A percentile compares a stretch with the other conserved stretches of the same genome.
These are phyloP conservation scores for Cephaloascus fragrans DNA, from an alignment of 805 yeast species.

Conservation along the genomic window DNA sequence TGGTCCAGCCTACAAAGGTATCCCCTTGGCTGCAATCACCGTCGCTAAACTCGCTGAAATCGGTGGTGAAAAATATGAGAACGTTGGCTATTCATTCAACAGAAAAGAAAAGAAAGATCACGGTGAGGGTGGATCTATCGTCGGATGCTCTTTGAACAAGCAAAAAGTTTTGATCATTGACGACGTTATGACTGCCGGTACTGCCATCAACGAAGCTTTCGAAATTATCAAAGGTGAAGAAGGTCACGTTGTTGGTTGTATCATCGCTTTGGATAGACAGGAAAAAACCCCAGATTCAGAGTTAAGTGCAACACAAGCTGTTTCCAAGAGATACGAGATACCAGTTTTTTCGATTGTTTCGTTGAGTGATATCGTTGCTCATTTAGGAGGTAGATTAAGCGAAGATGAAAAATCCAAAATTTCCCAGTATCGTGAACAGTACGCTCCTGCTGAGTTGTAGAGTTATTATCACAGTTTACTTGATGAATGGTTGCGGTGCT, in stretches of 20 bases:
- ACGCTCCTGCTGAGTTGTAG: constrained; percentile 25
- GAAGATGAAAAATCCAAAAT: constrained; percentile 49
- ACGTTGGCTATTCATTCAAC: constrained; percentile 85
- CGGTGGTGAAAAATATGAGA: constrained; percentile 67
- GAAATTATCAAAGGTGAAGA: constrained; percentile 58
- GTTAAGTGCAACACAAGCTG: constrained; percentile 74
- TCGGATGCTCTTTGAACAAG: constrained; percentile 67
- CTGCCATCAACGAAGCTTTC: constrained; percentile 93
- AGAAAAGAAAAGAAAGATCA: constrained; percentile 96
- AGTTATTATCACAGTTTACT: no score
- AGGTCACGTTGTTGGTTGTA: constrained; percentile 74
- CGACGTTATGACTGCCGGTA: constrained; percentile 98
- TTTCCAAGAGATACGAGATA: constrained; percentile 58
- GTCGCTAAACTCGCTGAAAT: constrained; percentile 88
- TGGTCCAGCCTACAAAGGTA: constrained; percentile 98
- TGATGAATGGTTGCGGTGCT: no score
- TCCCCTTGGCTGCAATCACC: constrained; percentile 88
- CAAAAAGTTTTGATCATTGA: constrained; percentile 81
- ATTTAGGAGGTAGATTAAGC: constrained; percentile 46
- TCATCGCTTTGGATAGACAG: constrained; percentile 92
- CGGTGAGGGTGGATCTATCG: constrained; percentile 96
- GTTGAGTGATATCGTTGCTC: constrained; percentile 62
- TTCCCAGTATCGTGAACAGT: constrained; percentile 44
- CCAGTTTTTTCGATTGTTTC: constrained; percentile 81
- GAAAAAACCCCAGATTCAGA: constrained; percentile 60